Conservation (phyloP, 495 filamentous ascomycete genomes). For the Astrothelium subdiscretum region DNA sequence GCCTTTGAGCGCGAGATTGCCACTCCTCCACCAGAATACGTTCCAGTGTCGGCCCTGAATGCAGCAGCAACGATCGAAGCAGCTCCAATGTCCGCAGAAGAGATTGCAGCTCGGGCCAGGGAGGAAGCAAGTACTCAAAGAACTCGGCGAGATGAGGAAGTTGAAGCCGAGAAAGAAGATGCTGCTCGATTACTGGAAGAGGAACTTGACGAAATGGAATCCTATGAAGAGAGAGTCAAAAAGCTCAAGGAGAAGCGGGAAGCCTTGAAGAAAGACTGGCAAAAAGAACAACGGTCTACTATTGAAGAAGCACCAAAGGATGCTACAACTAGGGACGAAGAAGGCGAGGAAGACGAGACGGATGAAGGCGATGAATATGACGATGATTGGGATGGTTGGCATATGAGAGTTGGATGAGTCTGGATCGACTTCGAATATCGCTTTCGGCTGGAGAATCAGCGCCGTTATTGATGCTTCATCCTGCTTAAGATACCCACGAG, state of each 20-base stretch:
- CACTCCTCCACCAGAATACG: slow-evolving; percentile 34
- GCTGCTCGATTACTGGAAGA: slow-evolving; percentile 67
- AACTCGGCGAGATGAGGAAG: slow-evolving; percentile 47
- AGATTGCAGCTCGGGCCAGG: slow-evolving; percentile 54
- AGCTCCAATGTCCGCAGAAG: slow-evolving; percentile 55
- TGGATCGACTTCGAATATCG: background rate
- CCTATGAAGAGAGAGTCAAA: slow-evolving; percentile 67
- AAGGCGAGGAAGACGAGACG: slow-evolving; percentile 35
- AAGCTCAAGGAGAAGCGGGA: slow-evolving; percentile 63
- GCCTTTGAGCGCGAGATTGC: slow-evolving; percentile 82
- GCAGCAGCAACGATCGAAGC: slow-evolving; percentile 57
- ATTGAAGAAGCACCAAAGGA: slow-evolving; percentile 28
- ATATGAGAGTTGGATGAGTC: slow-evolving; percentile 36
- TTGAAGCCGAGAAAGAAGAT: slow-evolving; percentile 79
- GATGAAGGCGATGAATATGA: slow-evolving; percentile 50
- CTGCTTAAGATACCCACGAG: background rate
- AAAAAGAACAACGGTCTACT: slow-evolving; percentile 31
- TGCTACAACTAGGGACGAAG: slow-evolving; percentile 9
- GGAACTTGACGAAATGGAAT: slow-evolving; percentile 93
- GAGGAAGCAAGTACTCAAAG: slow-evolving; percentile 42
- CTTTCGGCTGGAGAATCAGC: background rate
- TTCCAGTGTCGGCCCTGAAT: slow-evolving; percentile 21
- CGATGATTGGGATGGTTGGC: slow-evolving; percentile 59
- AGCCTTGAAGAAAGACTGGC: slow-evolving; percentile 38
- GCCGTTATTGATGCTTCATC: background rate